Evolutionary conservation across 2,329 filamentous ascomycete species (phyloP), one percentile per base, ranked within the genome.

Genomic region (Coleophoma cylindrospora): DNA sequence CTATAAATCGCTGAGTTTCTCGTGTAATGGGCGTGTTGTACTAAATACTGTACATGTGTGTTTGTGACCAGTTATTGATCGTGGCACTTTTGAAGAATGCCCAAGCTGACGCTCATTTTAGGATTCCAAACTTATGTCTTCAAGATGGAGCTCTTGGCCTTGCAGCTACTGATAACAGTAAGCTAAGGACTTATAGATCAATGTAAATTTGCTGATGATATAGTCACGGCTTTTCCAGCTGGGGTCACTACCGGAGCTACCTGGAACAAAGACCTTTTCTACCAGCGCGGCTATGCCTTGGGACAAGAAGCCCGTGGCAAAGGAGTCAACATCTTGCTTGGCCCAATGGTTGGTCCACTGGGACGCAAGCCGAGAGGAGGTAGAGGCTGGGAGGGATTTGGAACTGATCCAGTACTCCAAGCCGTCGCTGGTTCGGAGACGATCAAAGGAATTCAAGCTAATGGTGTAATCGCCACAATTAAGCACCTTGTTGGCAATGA

Each of bases 161-260:
- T 13, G 80, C 86, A 27, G 80, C 80, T n/a, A 81, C 86, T 1
- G 86, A 91, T 56, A 82, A 88, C 53, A 81, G 84, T 47, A 91
- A 41, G 14, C 40, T 10, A 17, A 13, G 13, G 2, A 3, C 13
- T 41, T 7, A 41, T 12, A 15, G 6, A 7, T 5, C 13, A 19
- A 22, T 5, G 6, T 7, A 3, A 19, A 17, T 7, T 6, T 17
- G 15, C 40, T 41, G 17, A 41, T 13, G 4, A 22, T 6, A 13
- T 21, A 41, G 40, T 21, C 40, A 41, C 87, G 0, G 86, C 82
- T 0, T 94, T 92, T 58, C 88, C 89, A 0, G 78, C 87, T 9
- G 88, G 87, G n/a, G 87, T 92, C 57, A 90, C 85, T 0, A 79
- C 79, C 1, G 87, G 85, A 15, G 86, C 86, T 2, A 90, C 87